Conservation (phyloP, 2,329 filamentous ascomycete species). For the Cladophialophora yegresii region DNA sequence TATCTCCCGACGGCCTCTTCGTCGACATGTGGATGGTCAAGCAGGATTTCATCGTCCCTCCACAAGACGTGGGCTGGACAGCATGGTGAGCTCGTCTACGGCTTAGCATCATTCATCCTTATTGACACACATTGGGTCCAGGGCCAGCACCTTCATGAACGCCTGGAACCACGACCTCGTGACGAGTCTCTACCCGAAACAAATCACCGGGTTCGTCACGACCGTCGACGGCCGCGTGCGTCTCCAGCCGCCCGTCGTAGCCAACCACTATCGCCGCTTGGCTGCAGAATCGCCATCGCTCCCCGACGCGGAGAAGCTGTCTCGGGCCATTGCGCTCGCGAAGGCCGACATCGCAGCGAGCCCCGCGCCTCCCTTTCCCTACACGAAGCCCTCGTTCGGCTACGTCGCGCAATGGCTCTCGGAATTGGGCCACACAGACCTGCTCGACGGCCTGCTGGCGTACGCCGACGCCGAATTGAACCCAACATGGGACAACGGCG, state of each 20-base stretch:
- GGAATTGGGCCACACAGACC: constrained; percentile 23
- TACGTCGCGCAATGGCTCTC: constrained; percentile 43
- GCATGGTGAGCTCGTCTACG: constrained; percentile 39
- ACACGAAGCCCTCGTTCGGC: constrained; percentile 38
- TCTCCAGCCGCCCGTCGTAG: constrained; percentile 32
- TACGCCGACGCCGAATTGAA: constrained; percentile 25
- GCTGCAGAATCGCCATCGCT: constrained; percentile 13
- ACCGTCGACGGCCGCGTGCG: constrained; percentile 35
- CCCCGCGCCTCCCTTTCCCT: constrained; percentile 10
- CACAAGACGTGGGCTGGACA: constrained; percentile 34
- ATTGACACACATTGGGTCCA: constrained; percentile 3
- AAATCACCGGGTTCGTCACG: constrained; percentile 39
- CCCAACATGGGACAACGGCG: constrained; percentile 28
- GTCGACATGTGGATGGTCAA: constrained; percentile 37
- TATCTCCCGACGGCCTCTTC: constrained; percentile 38
- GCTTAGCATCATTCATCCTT: not conserved
- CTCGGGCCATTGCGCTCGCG: constrained; percentile 11
- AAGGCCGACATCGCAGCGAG: constrained; percentile 11
- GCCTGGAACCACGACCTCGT: constrained; percentile 45
- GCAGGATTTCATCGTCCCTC: constrained; percentile 36
- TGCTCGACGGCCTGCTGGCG: constrained; percentile 22
- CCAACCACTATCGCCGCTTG: constrained; percentile 37
- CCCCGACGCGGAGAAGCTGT: constrained; percentile 12
- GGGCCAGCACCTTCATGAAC: constrained; percentile 43
- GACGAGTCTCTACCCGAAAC: constrained; percentile 34